A percentile compares a stretch with the other conserved stretches of the same genome.
phyloP scores from a whole-genome alignment of 2,329 filamentous ascomycete genomes.

The Talaromyces sp. region DNA sequence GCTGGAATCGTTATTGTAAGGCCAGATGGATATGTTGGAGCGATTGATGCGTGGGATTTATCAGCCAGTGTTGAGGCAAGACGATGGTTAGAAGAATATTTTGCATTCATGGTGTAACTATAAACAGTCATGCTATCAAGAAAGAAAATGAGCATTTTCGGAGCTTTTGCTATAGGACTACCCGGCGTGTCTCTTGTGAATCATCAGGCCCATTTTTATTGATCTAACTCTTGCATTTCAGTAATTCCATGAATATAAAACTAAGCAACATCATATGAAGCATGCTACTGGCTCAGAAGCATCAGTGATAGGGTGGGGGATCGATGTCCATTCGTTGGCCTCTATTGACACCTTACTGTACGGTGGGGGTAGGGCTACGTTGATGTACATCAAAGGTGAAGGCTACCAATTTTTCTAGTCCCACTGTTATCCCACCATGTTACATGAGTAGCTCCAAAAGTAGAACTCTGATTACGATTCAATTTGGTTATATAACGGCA shows the following conservation, averaged over 20 bases:
- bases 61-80: not conserved
- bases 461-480: no score
- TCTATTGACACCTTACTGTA: not conserved
- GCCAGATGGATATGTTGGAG: slow-evolving; percentile 9
- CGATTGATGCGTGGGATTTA: not conserved
- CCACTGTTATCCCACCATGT: not conserved
- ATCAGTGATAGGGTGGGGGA: not conserved
- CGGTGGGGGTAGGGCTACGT: not conserved
- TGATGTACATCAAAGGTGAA: not conserved
- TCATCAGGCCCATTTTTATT: not conserved
- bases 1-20: slow-evolving; percentile 6
- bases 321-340: not conserved
- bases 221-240: not conserved
- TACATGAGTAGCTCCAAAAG: not conserved
- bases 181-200: not conserved
- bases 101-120: not conserved
- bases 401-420: not conserved
- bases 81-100: slow-evolving; percentile 2
- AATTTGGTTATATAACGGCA: not conserved
- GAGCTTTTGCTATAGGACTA: not conserved
- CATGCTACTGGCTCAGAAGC: not conserved
- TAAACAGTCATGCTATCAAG: not conserved
- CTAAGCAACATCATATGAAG: not conserved
- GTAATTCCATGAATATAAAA: not conserved
- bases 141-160: not conserved